These are phyloP conservation scores for Besnoitia besnoiti DNA, from an alignment of 169 alveolate species.

Conservation along the genomic window DNA sequence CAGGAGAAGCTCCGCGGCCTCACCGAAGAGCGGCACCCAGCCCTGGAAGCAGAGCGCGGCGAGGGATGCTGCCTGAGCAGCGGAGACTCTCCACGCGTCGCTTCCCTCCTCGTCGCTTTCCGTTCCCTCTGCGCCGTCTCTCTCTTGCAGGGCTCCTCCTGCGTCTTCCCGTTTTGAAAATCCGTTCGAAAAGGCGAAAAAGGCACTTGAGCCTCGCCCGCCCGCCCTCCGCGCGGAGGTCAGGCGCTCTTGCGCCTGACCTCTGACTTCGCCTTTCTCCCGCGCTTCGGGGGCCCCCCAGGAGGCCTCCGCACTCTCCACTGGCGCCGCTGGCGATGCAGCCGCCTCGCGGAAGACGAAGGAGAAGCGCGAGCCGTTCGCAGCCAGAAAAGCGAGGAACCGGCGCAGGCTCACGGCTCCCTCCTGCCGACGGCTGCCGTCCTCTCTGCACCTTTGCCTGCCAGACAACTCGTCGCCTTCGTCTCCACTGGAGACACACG, in stretches of 20 bases:
- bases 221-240: background rate
- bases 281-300: no score
- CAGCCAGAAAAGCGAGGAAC: background rate
- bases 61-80: background rate
- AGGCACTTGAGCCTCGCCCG: no score
- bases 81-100: background rate
- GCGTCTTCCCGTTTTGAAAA: background rate
- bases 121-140: background rate
- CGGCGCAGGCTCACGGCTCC: background rate
- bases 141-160: background rate
- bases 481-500: background rate
- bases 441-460: background rate
- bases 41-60: conserved; percentile 4
- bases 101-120: background rate
- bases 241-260: background rate
- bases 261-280: background rate
- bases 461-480: background rate
- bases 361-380: background rate
- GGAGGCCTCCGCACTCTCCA: background rate
- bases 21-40: conserved; percentile 8
- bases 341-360: background rate
- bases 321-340: background rate
- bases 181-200: background rate
- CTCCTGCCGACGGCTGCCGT: no score
- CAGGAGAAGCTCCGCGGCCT: background rate